Evolutionary conservation across 2,329 filamentous ascomycete genomes (phyloP), one percentile per base, ranked within the genome.

Genomic region (Colletotrichum orbiculare): DNA sequence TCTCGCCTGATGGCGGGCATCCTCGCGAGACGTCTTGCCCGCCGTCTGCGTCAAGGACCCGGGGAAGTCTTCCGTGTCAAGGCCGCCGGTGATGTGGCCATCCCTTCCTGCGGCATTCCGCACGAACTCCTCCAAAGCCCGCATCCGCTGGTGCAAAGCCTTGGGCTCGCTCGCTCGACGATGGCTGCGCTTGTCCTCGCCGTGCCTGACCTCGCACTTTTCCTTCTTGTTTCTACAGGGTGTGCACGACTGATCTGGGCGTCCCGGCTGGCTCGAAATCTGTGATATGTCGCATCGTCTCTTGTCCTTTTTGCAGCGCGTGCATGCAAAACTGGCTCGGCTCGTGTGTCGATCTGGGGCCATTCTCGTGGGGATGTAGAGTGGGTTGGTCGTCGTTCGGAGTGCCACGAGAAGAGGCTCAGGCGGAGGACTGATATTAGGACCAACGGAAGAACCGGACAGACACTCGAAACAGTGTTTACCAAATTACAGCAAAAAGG

Each of bases 241-340:
- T 1, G 63, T 63, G 59, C 63, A 66, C 6, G 63, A 62, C 8
- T 45, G 53, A 4, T 64, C 60, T 8, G 49, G 42, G 17, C 49
- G 41, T 4, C 54, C 63, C 6, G 46, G 52, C 13, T 54, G 15
- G 17, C 37, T 43, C 5, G 53, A 8, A 15, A 66, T 52, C 8
- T 66, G 63, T 8, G 63, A 66, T 9, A 66, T 66, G 48, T 66
- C 63, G 38, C 63, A 66, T 52, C 63, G 25, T 33, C 63, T 37
- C 17, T 66, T 66, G 38, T 66, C 63, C 35, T 66, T 66, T 34
- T 66, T 66, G 63, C 63, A 66, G 1, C 63, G 63, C 11, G 55
- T 48, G 15, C 63, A 66, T 17, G 63, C 63, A 9, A 66, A 66
- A n/a, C 63, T 66, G 6, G 63, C 63, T 35, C 63, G 59, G 11